A percentile compares a stretch with the other conserved stretches of the same genome.
These are phyloP conservation scores for Blastomyces emzantsi DNA, from an alignment of 2,329 filamentous ascomycete genomes.

Conservation along the genomic window DNA sequence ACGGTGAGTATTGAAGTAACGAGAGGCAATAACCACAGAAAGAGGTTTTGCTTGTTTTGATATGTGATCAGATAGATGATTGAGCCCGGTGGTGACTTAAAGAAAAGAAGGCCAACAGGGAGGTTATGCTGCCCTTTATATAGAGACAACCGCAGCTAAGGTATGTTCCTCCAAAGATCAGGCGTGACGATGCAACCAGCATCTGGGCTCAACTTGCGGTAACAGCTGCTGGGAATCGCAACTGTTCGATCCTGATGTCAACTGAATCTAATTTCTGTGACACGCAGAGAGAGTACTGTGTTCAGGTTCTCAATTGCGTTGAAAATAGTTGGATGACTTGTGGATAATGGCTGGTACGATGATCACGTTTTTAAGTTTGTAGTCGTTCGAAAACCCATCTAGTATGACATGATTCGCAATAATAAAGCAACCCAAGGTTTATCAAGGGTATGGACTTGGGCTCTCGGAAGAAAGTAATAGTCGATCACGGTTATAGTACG, in stretches of 20 bases:
- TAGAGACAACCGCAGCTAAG: neutral
- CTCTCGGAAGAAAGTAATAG: neutral
- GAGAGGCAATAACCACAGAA: neutral
- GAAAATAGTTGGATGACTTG: neutral
- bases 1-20: neutral
- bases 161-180: neutral
- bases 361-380: neutral
- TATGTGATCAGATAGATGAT: slow-evolving; percentile 3
- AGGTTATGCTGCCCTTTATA: neutral
- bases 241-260: neutral
- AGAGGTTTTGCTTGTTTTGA: neutral
- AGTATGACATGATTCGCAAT: neutral
- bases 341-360: neutral
- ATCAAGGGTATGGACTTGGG: neutral
- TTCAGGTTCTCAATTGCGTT: neutral
- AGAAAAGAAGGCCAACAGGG: neutral
- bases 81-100: neutral
- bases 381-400: neutral
- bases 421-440: neutral
- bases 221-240: neutral
- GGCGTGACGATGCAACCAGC: neutral
- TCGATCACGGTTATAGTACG: neutral
- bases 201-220: neutral
- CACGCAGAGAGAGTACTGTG: neutral
- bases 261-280: neutral